phyloP scores from a whole-genome alignment of 2,329 filamentous ascomycete species.

The Fusarium sp. region DNA sequence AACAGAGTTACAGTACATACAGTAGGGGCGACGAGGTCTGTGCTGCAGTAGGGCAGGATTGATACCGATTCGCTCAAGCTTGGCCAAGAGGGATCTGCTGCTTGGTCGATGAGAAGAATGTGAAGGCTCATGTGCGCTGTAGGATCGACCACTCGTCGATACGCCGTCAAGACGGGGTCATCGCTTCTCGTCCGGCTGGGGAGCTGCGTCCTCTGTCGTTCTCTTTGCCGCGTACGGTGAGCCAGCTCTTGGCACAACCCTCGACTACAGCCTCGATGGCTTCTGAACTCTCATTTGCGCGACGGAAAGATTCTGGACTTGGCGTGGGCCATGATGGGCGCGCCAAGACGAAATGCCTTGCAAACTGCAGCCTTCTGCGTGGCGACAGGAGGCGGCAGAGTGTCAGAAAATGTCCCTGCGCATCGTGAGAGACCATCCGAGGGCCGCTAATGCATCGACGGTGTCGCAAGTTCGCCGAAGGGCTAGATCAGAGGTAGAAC shows the following conservation, averaged over 20 bases:
- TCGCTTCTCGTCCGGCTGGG: background rate
- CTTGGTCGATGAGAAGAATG: background rate
- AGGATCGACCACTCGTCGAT: too few relatives aligned
- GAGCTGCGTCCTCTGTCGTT: background rate
- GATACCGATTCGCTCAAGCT: constrained; percentile 22
- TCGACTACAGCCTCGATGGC: background rate
- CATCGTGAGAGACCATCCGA: background rate
- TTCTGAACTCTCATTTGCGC: too few relatives aligned
- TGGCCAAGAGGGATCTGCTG: background rate
- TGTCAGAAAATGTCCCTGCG: background rate
- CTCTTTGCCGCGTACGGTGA: background rate
- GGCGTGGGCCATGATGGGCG: background rate
- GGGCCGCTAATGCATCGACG: background rate
- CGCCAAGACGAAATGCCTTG: constrained; percentile 1
- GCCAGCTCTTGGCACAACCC: background rate
- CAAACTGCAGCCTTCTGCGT: background rate
- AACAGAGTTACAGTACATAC: background rate
- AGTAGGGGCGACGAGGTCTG: constrained; percentile 8
- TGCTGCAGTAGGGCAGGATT: constrained; percentile 13
- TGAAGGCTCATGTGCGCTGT: too few relatives aligned
- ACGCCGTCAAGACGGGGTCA: too few relatives aligned
- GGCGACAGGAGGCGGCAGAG: background rate
- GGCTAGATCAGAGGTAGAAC: constrained; percentile 8
- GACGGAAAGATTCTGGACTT: too few relatives aligned
- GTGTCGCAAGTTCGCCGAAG: constrained; percentile 4